phyloP scores from a whole-genome alignment of 2,329 filamentous ascomycete species.

The Apiospora hydei region DNA sequence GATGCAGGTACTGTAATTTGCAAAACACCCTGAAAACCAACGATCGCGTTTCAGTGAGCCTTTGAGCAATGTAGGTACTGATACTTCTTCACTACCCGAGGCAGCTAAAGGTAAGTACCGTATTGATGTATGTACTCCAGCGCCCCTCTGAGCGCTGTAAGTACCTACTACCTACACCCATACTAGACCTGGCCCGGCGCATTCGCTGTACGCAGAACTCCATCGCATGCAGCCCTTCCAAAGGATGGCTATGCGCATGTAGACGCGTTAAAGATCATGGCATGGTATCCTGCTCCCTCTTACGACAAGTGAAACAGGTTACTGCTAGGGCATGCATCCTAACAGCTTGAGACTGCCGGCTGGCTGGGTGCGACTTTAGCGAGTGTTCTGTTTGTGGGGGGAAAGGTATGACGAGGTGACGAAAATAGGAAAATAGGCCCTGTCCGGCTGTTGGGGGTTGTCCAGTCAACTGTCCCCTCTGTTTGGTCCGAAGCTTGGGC shows the following conservation, averaged over 20 bases:
- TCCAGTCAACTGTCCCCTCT: constrained; percentile 18
- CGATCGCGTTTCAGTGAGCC: constrained; percentile 6
- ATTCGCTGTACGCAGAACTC: neutral
- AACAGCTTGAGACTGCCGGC: constrained; percentile 8
- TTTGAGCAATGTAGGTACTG: neutral
- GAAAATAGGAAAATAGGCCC: constrained; percentile 5
- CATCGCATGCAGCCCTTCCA: neutral
- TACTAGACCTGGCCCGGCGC: neutral
- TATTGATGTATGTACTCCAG: no score
- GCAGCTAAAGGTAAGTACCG: no score
- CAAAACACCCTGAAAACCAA: neutral
- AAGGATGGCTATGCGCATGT: neutral
- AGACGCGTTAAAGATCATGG: neutral
- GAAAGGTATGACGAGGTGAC: constrained; percentile 11
- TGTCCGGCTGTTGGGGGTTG: constrained; percentile 2
- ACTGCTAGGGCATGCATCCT: constrained; percentile 5
- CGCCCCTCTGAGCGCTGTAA: no score
- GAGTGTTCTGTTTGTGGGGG: constrained; percentile 13
- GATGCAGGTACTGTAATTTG: constrained; percentile 11
- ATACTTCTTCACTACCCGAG: neutral
- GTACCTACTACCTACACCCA: neutral
- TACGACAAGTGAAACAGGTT: neutral
- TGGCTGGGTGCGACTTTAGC: neutral
- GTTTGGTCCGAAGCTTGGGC: constrained; percentile 9
- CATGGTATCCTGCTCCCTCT: neutral